Evolutionary conservation across 2,329 filamentous ascomycete species (phyloP), one percentile per base, ranked within the genome.

Genomic region (Dothideomycetes sp.): DNA sequence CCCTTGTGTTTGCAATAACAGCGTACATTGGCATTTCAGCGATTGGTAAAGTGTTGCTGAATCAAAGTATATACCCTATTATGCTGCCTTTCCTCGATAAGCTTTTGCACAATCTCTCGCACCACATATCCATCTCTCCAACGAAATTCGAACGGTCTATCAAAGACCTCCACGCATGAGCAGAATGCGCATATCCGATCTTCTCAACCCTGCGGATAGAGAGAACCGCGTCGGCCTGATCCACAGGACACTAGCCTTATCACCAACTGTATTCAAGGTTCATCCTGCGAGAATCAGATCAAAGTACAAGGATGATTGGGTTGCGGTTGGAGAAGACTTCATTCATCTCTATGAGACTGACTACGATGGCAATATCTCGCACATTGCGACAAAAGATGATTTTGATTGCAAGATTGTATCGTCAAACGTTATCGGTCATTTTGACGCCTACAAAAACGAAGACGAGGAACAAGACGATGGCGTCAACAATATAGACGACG

Each of bases 241-340:
- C 32, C 85, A 85, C 1, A 79, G 75, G 53, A 94, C 88, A 0
- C 59, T 94, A 20, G 68, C 89, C 36, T 74, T 79, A 39, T 93
- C 84, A 47, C 83, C 88, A 2, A 67, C 82, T 24, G 73, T 82
- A 42, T 80, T 81, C 54, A 82, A 75, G 67, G 81, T 95, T 30
- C 65, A 94, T 11, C 84, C 87, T 10, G 84, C 80, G n/a, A 76
- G 80, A 45, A 68, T 96, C 45, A 74, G 88, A 44, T 79, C 79
- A 41, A 68, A 70, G 37, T 62, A 70, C 30, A 69, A 78, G 45
- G 87, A 91, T 51, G 88, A 96, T 64, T 76, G 95, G 48, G 80
- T 88, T 25, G 86, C 94, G 52, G 73, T 98, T 43, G 84, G 87
- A 40, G 82, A 94, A 49, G 74, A 82, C 47, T 84, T 78, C 51